Conservation (phyloP, 164 flowering plant genomes). For the Magnolia sinica region DNA sequence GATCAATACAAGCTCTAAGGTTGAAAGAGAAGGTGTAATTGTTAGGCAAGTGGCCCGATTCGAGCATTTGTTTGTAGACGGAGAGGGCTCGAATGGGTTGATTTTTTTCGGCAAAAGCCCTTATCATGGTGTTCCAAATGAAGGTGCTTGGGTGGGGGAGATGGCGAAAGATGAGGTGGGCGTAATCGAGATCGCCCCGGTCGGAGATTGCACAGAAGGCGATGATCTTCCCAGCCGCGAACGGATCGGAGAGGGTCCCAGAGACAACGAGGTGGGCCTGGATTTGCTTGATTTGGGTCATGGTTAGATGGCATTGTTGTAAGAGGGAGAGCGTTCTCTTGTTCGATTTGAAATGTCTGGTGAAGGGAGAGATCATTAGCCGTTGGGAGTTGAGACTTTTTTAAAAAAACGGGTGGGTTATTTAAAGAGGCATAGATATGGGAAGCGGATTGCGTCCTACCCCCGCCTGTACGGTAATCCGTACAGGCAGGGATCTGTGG, state of each 20-base stretch:
- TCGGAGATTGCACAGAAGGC: constrained; percentile 36
- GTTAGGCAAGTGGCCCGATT: constrained; percentile 38
- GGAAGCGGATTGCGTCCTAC: too few species aligned
- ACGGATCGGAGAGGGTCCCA: constrained; percentile 45
- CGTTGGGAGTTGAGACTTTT: not conserved
- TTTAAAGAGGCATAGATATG: not conserved
- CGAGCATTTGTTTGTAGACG: constrained; percentile 41
- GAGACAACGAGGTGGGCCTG: constrained; percentile 51
- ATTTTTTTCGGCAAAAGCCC: constrained; percentile 34
- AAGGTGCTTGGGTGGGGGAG: constrained; percentile 37
- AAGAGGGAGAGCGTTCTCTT: constrained; percentile 39
- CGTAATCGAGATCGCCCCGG: constrained; percentile 33
- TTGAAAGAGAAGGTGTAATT: constrained; percentile 72
- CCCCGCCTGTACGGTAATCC: too few species aligned
- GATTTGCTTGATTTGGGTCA: constrained; percentile 53
- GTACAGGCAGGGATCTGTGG: too few species aligned
- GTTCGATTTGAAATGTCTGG: constrained; percentile 36
- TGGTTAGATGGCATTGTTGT: constrained; percentile 34
- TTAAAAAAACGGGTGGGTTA: not conserved
- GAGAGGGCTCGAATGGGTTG: constrained; percentile 31
- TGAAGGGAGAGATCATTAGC: constrained; percentile 13
- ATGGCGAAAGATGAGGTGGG: constrained; percentile 31
- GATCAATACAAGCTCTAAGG: constrained; percentile 41
- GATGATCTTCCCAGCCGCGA: constrained; percentile 43
- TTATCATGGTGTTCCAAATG: constrained; percentile 63